Evolutionary conservation across 176 grass and related monocot genomes (phyloP), one percentile per base, ranked within the genome.

Genomic region (Cenchrus fungigraminus): DNA sequence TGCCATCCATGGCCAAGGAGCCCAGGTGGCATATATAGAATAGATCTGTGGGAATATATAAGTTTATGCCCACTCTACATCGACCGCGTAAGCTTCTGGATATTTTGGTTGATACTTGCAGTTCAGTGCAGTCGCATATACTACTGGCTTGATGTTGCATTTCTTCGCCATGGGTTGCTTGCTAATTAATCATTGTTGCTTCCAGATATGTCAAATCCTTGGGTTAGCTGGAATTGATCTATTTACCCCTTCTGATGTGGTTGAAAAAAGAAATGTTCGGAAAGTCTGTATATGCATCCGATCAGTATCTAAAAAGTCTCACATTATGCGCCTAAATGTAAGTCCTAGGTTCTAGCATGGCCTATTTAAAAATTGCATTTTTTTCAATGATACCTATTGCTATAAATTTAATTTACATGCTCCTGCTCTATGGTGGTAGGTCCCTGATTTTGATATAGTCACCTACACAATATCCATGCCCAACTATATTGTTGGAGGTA

Each of bases 361-460:
- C 40, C 7, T 84, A n/a, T 82, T 69, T 53, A 12, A 87, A 37
- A 20, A 44, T 52, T 86, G 11, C n/a, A 15, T 56, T 82, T 61
- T 59, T 59, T 34, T 40, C 1, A 31, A 29, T 79, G 32, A 54
- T 42, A 70, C 31, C 43, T 72, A 77, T 15, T 65, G 17, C 43
- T 51, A 37, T 45, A 50, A 6, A 20, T 71, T 47, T 75, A 75
- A 68, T 68, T 61, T 49, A 44, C 22, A 28, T 73, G n/a, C 70
- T 68, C 42, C 8, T 82, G n/a, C 58, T 89, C 9, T 28, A 19
- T 87, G 81, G 8, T 75, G 50, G 6, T 80, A 98, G 92, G 91
- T 98, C 51, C 95, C 95, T 81, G 92, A 98, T 83, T 98, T 98
- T 90, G 92, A 98, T 84, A 54, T 95, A 17, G 95, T 98, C 43